phyloP scores from a whole-genome alignment of 805 yeast species.

The Ogataea methanolica region DNA sequence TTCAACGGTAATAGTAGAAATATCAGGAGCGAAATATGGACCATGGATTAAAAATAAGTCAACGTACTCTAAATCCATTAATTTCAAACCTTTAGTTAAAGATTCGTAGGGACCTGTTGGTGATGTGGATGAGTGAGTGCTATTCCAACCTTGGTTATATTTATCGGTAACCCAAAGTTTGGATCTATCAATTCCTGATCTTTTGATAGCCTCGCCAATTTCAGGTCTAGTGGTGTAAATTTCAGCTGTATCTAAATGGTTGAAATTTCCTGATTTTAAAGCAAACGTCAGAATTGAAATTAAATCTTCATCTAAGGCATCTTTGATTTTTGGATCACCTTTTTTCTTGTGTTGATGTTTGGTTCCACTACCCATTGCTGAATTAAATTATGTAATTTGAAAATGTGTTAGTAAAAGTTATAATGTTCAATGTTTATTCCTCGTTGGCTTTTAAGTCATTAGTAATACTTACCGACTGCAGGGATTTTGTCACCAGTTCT shows the following conservation, averaged over 20 bases:
- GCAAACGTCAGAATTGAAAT: slow-evolving; percentile 44
- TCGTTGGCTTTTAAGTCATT: no score
- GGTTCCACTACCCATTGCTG: slow-evolving; percentile 52
- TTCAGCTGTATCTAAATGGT: slow-evolving; percentile 67
- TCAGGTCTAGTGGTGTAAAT: slow-evolving; percentile 58
- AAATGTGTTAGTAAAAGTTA: neutral
- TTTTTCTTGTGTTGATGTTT: slow-evolving; percentile 42
- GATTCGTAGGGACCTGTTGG: slow-evolving; percentile 43
- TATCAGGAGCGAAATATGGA: slow-evolving; percentile 42
- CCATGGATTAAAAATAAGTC: slow-evolving; percentile 62
- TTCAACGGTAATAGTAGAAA: slow-evolving; percentile 41
- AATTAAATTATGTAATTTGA: neutral
- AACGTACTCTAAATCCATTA: slow-evolving; percentile 46
- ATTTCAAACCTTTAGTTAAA: slow-evolving; percentile 41
- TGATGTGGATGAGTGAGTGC: slow-evolving; percentile 19
- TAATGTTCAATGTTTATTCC: neutral
- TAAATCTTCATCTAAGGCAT: slow-evolving; percentile 32
- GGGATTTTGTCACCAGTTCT: slow-evolving; percentile 32
- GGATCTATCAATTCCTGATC: slow-evolving; percentile 41
- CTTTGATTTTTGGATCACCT: slow-evolving; percentile 18
- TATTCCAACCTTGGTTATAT: slow-evolving; percentile 38
- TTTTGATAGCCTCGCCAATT: slow-evolving; percentile 48
- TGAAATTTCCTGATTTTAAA: slow-evolving; percentile 43
- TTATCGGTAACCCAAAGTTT: slow-evolving; percentile 59
- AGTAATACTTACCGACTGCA: slow-evolving; percentile 34